These are phyloP conservation scores for Colletotrichum nymphaeae DNA, from an alignment of 2,329 filamentous ascomycete species.

Conservation along the genomic window DNA sequence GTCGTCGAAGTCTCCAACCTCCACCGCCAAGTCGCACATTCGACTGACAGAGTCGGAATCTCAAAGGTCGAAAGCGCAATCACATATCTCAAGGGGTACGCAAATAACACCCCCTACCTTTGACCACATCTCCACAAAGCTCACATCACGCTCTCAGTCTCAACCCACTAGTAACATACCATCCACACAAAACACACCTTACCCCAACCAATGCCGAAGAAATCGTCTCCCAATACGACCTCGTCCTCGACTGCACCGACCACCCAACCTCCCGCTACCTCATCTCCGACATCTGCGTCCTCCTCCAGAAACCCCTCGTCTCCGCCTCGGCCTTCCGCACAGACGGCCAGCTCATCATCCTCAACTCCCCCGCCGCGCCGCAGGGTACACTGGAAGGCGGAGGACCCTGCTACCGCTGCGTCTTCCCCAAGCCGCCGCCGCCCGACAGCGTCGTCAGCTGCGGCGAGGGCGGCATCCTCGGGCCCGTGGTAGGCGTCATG, in stretches of 20 bases:
- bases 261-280: slow-evolving; percentile 92
- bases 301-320: slow-evolving; percentile 82
- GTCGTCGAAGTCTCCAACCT: slow-evolving; percentile 89
- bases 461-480: slow-evolving; percentile 91
- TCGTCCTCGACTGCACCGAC: slow-evolving; percentile 95
- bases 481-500: slow-evolving; percentile 93
- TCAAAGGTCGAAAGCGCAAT: slow-evolving; percentile 85
- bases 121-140: neutral
- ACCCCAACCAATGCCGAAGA: slow-evolving; percentile 74
- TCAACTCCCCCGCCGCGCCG: slow-evolving; percentile 81
- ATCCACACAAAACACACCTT: slow-evolving; percentile 72
- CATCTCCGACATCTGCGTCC: slow-evolving; percentile 88
- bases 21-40: slow-evolving; percentile 90
- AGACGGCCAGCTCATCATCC: slow-evolving; percentile 88
- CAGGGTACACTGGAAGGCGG: slow-evolving; percentile 64
- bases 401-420: slow-evolving; percentile 92
- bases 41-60: slow-evolving; percentile 75
- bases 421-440: slow-evolving; percentile 90
- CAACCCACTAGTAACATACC: slow-evolving; percentile 78
- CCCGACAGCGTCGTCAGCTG: slow-evolving; percentile 86
- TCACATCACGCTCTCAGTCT: slow-evolving; percentile 58
- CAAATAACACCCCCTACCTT: no score
- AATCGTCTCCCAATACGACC: slow-evolving; percentile 78
- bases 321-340: slow-evolving; percentile 90
- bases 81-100: slow-evolving; percentile 66